Conservation (phyloP, 345 rosid species). For the Brassica carinata region DNA sequence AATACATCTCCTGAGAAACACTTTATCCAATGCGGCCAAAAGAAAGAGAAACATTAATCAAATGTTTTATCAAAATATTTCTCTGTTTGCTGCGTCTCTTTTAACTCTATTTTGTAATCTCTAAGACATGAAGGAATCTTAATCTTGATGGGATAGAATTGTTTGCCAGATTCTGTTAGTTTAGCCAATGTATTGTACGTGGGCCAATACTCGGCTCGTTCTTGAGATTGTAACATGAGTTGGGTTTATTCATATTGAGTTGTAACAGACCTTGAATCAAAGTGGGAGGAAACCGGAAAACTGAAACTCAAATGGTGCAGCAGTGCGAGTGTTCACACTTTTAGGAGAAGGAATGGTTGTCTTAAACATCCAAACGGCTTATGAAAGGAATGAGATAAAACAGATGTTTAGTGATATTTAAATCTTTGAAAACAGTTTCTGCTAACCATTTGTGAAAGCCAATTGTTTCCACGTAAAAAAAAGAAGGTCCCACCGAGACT, state of each 20-base stretch:
- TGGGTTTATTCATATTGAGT: not conserved
- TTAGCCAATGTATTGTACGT: too few relatives aligned
- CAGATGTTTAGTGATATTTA: not conserved
- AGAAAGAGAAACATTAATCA: not conserved
- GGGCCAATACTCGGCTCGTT: not conserved
- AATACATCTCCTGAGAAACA: constrained; percentile 69
- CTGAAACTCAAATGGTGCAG: constrained; percentile 10
- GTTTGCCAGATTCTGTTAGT: too few relatives aligned
- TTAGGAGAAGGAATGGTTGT: too few relatives aligned
- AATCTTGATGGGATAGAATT: too few relatives aligned
- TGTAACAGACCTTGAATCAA: constrained; percentile 37
- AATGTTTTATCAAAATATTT: not conserved
- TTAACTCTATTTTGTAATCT: constrained; percentile 23
- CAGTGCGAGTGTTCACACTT: not conserved
- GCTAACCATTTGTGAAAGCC: too few relatives aligned
- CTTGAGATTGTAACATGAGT: not conserved
- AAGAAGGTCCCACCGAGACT: not conserved
- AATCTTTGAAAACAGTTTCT: too few relatives aligned
- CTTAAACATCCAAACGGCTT: not conserved
- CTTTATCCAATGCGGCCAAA: not conserved
- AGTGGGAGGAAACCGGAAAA: constrained; percentile 52
- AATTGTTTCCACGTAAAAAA: too few relatives aligned
- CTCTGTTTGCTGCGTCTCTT: not conserved
- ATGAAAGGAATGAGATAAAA: not conserved
- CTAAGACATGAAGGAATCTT: too few relatives aligned